Percentiles rank a stretch among this genome's conserved stretches.
Evolutionary conservation across 352 stramenopile genomes (phyloP).

Genomic region (Phytophthora tentaculata): DNA sequence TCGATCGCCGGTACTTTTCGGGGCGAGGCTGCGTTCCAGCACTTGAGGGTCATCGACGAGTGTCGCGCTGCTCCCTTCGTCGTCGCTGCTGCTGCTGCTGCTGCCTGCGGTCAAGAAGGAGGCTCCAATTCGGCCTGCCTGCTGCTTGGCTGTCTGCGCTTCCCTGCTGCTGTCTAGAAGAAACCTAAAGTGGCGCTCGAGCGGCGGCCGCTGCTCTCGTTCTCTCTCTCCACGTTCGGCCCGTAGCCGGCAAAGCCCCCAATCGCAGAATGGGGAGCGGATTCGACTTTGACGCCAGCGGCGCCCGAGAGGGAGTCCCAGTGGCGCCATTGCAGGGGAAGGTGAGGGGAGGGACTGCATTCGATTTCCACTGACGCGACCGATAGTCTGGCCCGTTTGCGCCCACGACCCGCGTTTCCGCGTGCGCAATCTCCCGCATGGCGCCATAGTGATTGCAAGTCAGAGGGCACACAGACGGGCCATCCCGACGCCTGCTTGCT

Average conservation of each 20-base stretch:
- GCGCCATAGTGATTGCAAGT: constrained; percentile 14
- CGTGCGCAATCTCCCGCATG: constrained; percentile 18
- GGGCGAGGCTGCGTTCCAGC: constrained; percentile 49
- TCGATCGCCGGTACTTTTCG: constrained; percentile 36
- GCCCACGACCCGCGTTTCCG: constrained; percentile 11
- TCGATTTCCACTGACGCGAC: constrained; percentile 35
- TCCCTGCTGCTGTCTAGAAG: neutral
- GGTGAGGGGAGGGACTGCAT: constrained; percentile 35
- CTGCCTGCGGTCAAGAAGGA: constrained; percentile 3
- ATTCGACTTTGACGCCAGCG: constrained; percentile 39
- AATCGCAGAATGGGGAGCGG: constrained; percentile 45
- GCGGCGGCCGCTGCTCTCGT: neutral
- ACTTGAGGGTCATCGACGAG: constrained; percentile 67
- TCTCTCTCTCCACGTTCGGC: constrained; percentile 6
- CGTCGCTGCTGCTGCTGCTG: constrained; percentile 9
- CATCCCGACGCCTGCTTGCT: constrained; percentile 6
- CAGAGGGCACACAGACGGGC: constrained; percentile 6
- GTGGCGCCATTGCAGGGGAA: constrained; percentile 48
- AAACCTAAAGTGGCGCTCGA: constrained; percentile 14
- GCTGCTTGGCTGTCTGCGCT: constrained; percentile 10
- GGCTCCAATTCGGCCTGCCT: constrained; percentile 6
- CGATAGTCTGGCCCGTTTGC: constrained; percentile 19
- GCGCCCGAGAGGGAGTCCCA: constrained; percentile 27
- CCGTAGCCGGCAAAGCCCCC: constrained; percentile 27
- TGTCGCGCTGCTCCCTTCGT: constrained; percentile 11